Evolutionary conservation across 1,284 basidiomycete genomes (phyloP).

Genomic region (Trichosporon faecale): DNA sequence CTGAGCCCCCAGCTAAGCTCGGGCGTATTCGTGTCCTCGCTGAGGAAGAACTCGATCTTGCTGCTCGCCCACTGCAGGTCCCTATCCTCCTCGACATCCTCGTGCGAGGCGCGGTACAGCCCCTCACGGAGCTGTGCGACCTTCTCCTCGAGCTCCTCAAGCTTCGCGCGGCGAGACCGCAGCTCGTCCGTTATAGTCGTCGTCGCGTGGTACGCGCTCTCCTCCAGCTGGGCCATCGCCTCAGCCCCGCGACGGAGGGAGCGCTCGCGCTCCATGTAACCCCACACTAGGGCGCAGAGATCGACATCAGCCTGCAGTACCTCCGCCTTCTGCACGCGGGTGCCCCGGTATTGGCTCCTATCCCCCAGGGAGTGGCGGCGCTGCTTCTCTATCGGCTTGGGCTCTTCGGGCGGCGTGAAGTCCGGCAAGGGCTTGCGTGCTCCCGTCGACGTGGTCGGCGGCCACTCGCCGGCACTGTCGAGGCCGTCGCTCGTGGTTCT

Average conservation of each 20-base stretch:
- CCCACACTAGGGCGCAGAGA: constrained; percentile 38
- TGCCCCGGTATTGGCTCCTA: constrained; percentile 17
- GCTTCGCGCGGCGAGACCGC: constrained; percentile 22
- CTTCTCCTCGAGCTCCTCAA: constrained; percentile 27
- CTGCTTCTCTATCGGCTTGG: neutral
- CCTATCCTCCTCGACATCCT: constrained; percentile 31
- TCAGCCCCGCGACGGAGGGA: constrained; percentile 32
- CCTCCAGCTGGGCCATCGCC: constrained; percentile 37
- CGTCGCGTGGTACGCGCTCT: constrained; percentile 30
- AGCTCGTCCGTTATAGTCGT: constrained; percentile 32
- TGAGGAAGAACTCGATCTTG: constrained; percentile 41
- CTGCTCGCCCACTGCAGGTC: constrained; percentile 28
- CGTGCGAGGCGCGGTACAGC: constrained; percentile 26
- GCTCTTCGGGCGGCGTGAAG: neutral
- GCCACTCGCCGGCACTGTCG: constrained; percentile 42
- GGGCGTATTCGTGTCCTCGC: constrained; percentile 39
- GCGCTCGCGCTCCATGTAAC: constrained; percentile 34
- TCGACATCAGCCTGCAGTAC: constrained; percentile 43
- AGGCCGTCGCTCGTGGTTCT: constrained; percentile 43
- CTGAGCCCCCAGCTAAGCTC: constrained; percentile 38
- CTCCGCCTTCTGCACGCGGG: constrained; percentile 13
- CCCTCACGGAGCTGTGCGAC: constrained; percentile 19
- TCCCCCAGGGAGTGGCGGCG: constrained; percentile 29
- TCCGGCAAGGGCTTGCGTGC: neutral
- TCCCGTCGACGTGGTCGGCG: neutral